Conservation (phyloP, 306 rosid species). For the Rosa multiflora region DNA sequence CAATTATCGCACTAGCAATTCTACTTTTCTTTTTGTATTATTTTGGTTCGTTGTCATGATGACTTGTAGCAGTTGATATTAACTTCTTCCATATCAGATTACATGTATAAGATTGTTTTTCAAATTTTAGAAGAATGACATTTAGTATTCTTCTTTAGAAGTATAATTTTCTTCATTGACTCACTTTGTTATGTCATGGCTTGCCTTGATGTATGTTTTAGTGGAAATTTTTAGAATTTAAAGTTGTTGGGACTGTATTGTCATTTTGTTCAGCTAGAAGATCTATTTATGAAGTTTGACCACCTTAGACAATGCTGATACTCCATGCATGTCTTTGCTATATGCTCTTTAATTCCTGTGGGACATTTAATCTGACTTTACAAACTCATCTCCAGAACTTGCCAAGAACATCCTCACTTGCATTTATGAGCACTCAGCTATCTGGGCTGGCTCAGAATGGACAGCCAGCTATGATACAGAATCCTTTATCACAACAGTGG, state of each 20-base stretch:
- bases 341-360: neutral
- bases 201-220: neutral
- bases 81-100: neutral
- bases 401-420: slow-evolving; percentile 74
- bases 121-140: neutral
- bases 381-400: slow-evolving; percentile 67
- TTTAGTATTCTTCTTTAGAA: neutral
- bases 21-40: neutral
- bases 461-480: slow-evolving; percentile 67
- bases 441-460: slow-evolving; percentile 88
- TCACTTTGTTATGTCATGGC: neutral
- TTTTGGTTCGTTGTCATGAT: neutral
- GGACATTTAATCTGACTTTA: slow-evolving; percentile 12
- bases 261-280: neutral
- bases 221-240: neutral
- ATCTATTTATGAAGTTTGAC: slow-evolving; percentile 3
- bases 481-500: slow-evolving; percentile 82
- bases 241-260: neutral
- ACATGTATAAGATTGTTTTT: neutral
- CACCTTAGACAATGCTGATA: slow-evolving; percentile 5
- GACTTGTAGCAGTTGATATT: neutral
- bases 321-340: neutral
- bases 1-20: neutral
- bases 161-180: neutral
- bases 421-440: slow-evolving; percentile 76